Base-by-base conservation (phyloP, 176 grass and related monocot genomes). In the Rhynchospora tenuis region DNA sequence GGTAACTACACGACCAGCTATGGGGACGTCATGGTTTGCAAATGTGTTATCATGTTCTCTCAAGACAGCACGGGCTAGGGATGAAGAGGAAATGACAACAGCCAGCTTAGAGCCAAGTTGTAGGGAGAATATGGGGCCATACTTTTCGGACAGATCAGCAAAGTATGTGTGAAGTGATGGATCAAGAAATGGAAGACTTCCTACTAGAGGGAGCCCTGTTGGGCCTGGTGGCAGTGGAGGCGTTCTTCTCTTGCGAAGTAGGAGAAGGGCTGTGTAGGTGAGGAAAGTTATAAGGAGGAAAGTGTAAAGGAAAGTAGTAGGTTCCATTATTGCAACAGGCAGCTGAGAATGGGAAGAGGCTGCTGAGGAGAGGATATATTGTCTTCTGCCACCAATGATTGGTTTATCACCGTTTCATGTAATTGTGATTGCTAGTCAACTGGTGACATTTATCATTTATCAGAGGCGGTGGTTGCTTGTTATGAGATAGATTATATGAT, bases 41-140 rank as follows among this genome's bases (percentile, higher is more conserved):
- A 92, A 87, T n/a, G 61, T 43, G 63, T 62, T 64, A 42, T 88
- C 90, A 9, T 92, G 81, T 71, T 89, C 87, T 0, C 47, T 45
- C 57, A 92, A 82, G 60, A 89, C 69, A 9, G 59, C 83, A n/a
- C 72, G 78, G 1, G 89, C 86, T 13, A 91, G 54, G 54, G 50
- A 28, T 15, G 89, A 70, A 60, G 89, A 88, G 62, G 72, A 86
- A 76, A 88, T 1, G 3, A 88, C 83, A 60, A 91, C 71, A 4
- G 17, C 79, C 22, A 88, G 50, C 80, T 88, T 91, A 74, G 79
- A 71, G 44, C 89, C 86, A 5, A 88, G 86, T 50, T 45, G 80
- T 67, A 91, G 69, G 63, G 86, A 86, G 61, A 91, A 80, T 63
- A 91, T 83, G 2, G 89, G 89, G 65, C 86, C 89, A 56, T 91